Evolutionary conservation across 2,329 filamentous ascomycete genomes (phyloP).

Genomic region (Cercospora janseana): DNA sequence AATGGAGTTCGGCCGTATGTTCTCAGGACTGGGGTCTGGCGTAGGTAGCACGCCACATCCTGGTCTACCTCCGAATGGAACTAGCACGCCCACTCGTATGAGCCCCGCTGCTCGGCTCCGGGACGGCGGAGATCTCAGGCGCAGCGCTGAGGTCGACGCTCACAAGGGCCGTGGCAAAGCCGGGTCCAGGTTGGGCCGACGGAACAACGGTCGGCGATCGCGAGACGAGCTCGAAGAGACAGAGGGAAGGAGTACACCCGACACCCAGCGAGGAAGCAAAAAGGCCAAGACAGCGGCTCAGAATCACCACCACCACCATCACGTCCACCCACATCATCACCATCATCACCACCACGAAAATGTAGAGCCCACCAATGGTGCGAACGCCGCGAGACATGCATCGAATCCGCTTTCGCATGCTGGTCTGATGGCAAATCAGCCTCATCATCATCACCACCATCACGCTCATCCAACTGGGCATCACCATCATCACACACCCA

Average conservation of each 20-base stretch:
- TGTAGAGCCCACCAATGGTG: constrained; percentile 6
- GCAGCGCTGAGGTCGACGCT: constrained; percentile 29
- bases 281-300: constrained; percentile 53
- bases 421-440: constrained; percentile 30
- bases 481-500: constrained; percentile 40
- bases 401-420: constrained; percentile 35
- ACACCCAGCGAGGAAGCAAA: constrained; percentile 62
- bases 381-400: constrained; percentile 31
- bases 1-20: constrained; percentile 91
- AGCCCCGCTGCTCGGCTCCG: constrained; percentile 33
- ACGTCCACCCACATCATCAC: constrained; percentile 50
- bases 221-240: constrained; percentile 71
- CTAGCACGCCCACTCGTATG: constrained; percentile 52
- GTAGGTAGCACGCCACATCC: constrained; percentile 54
- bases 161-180: constrained; percentile 41
- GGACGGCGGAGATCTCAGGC: constrained; percentile 32
- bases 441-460: constrained; percentile 37
- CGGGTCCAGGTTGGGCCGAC: constrained; percentile 46
- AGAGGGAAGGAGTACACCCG: constrained; percentile 45
- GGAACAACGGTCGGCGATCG: constrained; percentile 60
- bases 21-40: constrained; percentile 82
- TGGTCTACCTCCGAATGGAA: constrained; percentile 50
- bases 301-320: constrained; percentile 55
- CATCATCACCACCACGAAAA: constrained; percentile 36
- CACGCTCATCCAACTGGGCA: constrained; percentile 39